A percentile compares a stretch with the other conserved stretches of the same genome.
phyloP scores from a whole-genome alignment of 2,329 filamentous ascomycete genomes.

The Stagonosporopsis chrysanthemi region DNA sequence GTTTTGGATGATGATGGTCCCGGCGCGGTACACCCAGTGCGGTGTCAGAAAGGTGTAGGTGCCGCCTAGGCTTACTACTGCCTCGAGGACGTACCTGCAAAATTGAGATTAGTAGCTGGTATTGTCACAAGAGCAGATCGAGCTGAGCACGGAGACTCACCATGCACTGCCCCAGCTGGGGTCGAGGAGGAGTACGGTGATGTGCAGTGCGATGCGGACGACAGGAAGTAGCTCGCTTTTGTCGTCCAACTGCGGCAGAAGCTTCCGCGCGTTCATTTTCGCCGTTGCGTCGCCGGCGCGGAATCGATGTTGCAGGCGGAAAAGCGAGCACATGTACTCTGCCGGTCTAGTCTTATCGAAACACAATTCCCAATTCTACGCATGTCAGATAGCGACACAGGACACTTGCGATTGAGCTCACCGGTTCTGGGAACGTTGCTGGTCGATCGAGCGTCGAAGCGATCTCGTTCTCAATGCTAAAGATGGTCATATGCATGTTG shows the following conservation, averaged over 20 bases:
- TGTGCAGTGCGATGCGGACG: conserved; percentile 41
- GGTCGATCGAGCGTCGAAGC: conserved; percentile 46
- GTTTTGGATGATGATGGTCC: conserved; percentile 43
- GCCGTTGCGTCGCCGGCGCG: conserved; percentile 39
- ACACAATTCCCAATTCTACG: conserved; percentile 36
- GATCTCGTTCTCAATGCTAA: conserved; percentile 47
- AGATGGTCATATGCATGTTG: conserved; percentile 47
- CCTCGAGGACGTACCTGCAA: conserved; percentile 31
- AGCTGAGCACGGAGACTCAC: not conserved
- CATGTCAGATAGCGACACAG: conserved; percentile 10
- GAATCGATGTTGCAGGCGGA: conserved; percentile 45
- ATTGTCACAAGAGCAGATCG: too few relatives aligned
- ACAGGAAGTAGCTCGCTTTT: conserved; percentile 34
- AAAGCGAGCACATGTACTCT: conserved; percentile 47
- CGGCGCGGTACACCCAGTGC: conserved; percentile 48
- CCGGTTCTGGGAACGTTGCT: conserved; percentile 47
- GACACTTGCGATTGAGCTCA: conserved; percentile 13
- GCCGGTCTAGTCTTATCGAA: conserved; percentile 40
- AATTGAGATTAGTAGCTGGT: too few relatives aligned
- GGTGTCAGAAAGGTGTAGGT: conserved; percentile 46
- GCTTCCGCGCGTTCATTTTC: conserved; percentile 31
- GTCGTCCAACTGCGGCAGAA: conserved; percentile 39
- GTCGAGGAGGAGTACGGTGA: conserved; percentile 44
- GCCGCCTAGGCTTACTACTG: conserved; percentile 40
- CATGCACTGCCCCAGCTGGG: conserved; percentile 45